A percentile compares a stretch with the other conserved stretches of the same genome.
These are phyloP conservation scores for Ajuga reptans DNA, from an alignment of 305 asterid species.

Conservation along the genomic window DNA sequence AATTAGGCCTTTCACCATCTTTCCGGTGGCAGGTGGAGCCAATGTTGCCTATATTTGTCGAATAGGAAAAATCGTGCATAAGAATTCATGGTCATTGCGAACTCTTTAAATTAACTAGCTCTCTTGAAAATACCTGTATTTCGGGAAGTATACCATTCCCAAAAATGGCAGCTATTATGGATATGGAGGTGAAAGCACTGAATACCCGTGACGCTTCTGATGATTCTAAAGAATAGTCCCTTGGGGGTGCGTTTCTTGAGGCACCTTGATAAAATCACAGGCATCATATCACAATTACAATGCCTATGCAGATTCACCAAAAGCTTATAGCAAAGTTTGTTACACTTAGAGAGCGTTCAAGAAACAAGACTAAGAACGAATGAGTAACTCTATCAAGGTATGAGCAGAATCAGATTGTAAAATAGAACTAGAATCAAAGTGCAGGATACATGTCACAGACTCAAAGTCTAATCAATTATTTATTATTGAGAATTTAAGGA, in stretches of 20 bases:
- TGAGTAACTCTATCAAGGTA: not conserved
- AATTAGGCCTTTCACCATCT: conserved; percentile 81
- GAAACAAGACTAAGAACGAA: not conserved
- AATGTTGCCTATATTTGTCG: conserved; percentile 63
- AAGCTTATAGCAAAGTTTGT: not conserved
- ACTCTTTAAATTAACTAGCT: no score
- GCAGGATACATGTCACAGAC: not conserved
- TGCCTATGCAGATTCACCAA: not conserved
- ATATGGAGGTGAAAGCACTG: conserved; percentile 76
- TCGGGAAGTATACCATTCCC: conserved; percentile 95
- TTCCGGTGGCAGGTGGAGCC: conserved; percentile 90
- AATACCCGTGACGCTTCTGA: conserved; percentile 51
- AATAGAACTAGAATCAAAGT: not conserved
- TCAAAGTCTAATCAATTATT: not conserved
- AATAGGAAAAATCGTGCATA: not conserved
- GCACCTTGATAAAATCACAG: conserved; percentile 31
- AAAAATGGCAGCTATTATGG: conserved; percentile 81
- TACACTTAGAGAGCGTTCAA: not conserved
- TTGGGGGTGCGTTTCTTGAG: conserved; percentile 60
- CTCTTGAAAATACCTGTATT: conserved; percentile 67
- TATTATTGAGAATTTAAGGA: not conserved
- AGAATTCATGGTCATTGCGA: not conserved
- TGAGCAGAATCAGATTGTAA: not conserved
- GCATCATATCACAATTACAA: conserved; percentile 14
- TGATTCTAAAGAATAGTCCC: conserved; percentile 65